phyloP scores from a whole-genome alignment of 495 filamentous ascomycete genomes.

The Wilcoxina mikolae region DNA sequence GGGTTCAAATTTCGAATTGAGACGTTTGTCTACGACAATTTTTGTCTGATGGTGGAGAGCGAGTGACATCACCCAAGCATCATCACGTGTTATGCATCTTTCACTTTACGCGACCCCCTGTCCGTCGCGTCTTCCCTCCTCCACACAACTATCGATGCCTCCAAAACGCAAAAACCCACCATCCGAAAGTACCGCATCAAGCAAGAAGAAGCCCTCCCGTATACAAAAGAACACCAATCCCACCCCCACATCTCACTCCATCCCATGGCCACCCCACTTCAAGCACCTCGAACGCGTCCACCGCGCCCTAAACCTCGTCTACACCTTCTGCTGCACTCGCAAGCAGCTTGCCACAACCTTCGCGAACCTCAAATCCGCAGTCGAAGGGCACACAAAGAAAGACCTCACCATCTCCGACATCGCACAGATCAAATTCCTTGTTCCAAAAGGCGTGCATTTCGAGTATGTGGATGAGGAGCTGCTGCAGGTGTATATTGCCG shows the following conservation, averaged over 20 bases:
- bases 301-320: conserved; percentile 76
- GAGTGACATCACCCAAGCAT: too few relatives aligned
- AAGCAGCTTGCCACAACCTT: conserved; percentile 87
- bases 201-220: conserved; percentile 11
- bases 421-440: conserved; percentile 60
- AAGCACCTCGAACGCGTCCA: conserved; percentile 59
- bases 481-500: conserved; percentile 58
- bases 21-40: too few relatives aligned
- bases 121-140: neutral
- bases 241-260: conserved; percentile 13
- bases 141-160: neutral
- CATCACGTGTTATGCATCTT: neutral
- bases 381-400: conserved; percentile 66
- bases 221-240: conserved; percentile 11
- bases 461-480: conserved; percentile 71
- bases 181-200: neutral
- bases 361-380: conserved; percentile 67
- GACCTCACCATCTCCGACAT: conserved; percentile 61
- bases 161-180: conserved; percentile 17
- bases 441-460: conserved; percentile 65
- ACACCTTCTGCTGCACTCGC: conserved; percentile 74
- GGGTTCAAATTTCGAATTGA: too few relatives aligned
- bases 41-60: too few relatives aligned
- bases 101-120: neutral
- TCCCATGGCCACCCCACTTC: conserved; percentile 63